Evolutionary conservation across 1,284 basidiomycete genomes (phyloP).

Genomic region (Ceratobasidium sp.): DNA sequence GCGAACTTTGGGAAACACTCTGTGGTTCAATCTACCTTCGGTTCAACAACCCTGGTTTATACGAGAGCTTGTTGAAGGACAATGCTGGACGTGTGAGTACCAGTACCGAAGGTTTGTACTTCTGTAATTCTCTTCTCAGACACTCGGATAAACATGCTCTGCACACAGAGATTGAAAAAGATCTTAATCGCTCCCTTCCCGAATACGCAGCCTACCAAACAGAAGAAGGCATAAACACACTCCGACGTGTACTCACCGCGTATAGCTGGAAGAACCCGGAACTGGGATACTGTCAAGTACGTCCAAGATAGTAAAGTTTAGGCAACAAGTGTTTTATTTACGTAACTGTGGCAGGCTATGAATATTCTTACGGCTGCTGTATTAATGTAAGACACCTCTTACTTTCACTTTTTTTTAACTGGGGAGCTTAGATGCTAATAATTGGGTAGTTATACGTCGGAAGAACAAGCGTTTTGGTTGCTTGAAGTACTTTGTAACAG

Average conservation of each 20-base stretch:
- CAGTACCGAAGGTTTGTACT: slow-evolving; percentile 76
- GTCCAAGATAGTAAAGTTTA: slow-evolving; percentile 47
- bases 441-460: slow-evolving; percentile 86
- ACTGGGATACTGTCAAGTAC: slow-evolving; percentile 85
- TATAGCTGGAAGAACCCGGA: slow-evolving; percentile 99
- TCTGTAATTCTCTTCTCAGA: background rate
- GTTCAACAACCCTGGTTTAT: slow-evolving; percentile 88
- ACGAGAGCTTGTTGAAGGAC: slow-evolving; percentile 82
- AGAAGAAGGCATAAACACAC: slow-evolving; percentile 84
- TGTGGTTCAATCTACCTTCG: slow-evolving; percentile 95
- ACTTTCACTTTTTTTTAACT: too few relatives aligned
- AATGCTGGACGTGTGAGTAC: slow-evolving; percentile 85
- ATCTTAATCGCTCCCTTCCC: slow-evolving; percentile 92
- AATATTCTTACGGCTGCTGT: slow-evolving; percentile 94
- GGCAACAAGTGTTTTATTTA: background rate
- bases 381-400: slow-evolving; percentile 73
- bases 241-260: slow-evolving; percentile 93
- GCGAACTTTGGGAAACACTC: slow-evolving; percentile 98
- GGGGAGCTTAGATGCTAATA: slow-evolving; percentile 46
- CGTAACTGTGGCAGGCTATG: slow-evolving; percentile 76
- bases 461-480: slow-evolving; percentile 99
- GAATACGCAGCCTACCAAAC: slow-evolving; percentile 96
- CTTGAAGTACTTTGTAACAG: slow-evolving; percentile 96
- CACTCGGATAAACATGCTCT: too few relatives aligned
- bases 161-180: slow-evolving; percentile 93